Percentiles rank a stretch among this genome's conserved stretches.
Conservation (phyloP, 208 protist genomes). For the Leishmania gerbilli region DNA sequence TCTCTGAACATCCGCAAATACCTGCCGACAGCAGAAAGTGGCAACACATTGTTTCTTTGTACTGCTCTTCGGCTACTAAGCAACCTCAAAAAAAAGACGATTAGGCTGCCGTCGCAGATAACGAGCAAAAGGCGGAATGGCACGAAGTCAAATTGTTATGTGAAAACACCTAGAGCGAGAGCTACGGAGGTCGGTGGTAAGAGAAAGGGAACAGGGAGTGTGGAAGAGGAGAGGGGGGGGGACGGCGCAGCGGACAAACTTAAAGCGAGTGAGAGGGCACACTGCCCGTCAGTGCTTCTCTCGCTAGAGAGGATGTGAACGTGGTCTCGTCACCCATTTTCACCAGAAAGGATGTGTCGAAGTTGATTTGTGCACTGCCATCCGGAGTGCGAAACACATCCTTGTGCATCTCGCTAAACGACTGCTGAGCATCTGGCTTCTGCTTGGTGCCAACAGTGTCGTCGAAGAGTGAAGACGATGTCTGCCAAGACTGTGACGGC, state of each 20-base stretch:
- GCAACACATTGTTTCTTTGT: background rate
- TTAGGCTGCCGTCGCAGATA: background rate
- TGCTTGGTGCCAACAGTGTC: constrained; percentile 15
- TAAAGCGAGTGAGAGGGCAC: constrained; percentile 7
- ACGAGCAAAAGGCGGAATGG: background rate
- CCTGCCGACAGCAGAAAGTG: background rate
- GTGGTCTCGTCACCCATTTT: constrained; percentile 79
- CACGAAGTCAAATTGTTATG: background rate
- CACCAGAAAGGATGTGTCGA: constrained; percentile 74
- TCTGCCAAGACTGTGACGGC: constrained; percentile 8
- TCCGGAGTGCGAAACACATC: constrained; percentile 23
- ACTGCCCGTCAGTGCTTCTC: constrained; percentile 43
- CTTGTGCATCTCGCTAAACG: constrained; percentile 29
- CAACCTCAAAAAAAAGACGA: background rate
- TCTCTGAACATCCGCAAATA: background rate
- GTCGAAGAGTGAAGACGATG: constrained; percentile 26
- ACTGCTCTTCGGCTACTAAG: background rate
- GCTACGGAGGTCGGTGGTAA: background rate
- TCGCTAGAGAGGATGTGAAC: constrained; percentile 66
- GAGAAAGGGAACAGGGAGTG: background rate
- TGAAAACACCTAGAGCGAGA: constrained; percentile 3
- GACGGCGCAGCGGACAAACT: background rate
- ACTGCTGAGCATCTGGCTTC: constrained; percentile 10
- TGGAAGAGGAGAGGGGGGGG: background rate
- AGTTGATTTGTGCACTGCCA: constrained; percentile 31